A percentile compares a stretch with the other conserved stretches of the same genome.
phyloP scores from a whole-genome alignment of 805 yeast genomes.

The Sugiyamaella americana region DNA sequence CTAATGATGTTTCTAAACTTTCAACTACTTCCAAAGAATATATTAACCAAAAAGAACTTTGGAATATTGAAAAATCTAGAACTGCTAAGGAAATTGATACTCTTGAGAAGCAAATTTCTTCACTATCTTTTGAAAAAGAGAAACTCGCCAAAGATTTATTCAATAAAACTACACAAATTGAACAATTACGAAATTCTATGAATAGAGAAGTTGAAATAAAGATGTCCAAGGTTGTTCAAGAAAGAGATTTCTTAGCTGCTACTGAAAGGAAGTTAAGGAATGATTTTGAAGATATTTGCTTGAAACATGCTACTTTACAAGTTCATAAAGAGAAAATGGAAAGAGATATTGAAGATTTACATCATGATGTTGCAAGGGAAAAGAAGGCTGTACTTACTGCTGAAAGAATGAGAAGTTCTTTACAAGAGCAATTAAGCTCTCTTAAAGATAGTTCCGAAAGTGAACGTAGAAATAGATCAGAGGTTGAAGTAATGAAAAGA shows the following conservation, averaged over 20 bases:
- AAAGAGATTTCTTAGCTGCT: slow-evolving; percentile 39
- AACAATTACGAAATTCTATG: slow-evolving; percentile 18
- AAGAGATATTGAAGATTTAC: slow-evolving; percentile 29
- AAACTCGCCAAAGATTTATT: slow-evolving; percentile 20
- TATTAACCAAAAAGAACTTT: slow-evolving; percentile 18
- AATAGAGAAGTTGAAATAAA: slow-evolving; percentile 15
- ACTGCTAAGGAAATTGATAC: slow-evolving; percentile 17
- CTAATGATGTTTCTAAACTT: slow-evolving; percentile 16
- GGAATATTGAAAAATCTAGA: slow-evolving; percentile 16
- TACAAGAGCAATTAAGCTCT: slow-evolving; percentile 18
- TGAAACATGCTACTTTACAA: slow-evolving; percentile 12
- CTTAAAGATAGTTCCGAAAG: slow-evolving; percentile 17
- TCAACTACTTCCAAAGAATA: slow-evolving; percentile 19
- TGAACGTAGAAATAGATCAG: slow-evolving; percentile 24
- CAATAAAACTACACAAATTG: slow-evolving; percentile 19
- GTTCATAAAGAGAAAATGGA: slow-evolving; percentile 19
- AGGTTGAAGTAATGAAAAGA: slow-evolving; percentile 21
- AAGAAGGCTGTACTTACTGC: slow-evolving; percentile 21
- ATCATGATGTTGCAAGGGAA: slow-evolving; percentile 23
- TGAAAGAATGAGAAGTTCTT: slow-evolving; percentile 17
- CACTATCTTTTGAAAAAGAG: slow-evolving; percentile 12
- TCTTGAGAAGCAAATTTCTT: slow-evolving; percentile 12
- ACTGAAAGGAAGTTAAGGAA: slow-evolving; percentile 25
- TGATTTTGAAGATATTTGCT: slow-evolving; percentile 21
- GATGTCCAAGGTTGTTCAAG: slow-evolving; percentile 40